Evolutionary conservation across 306 rosid species (phyloP), one percentile per base, ranked within the genome.

Genomic region (Glycyrrhiza uralensis): DNA sequence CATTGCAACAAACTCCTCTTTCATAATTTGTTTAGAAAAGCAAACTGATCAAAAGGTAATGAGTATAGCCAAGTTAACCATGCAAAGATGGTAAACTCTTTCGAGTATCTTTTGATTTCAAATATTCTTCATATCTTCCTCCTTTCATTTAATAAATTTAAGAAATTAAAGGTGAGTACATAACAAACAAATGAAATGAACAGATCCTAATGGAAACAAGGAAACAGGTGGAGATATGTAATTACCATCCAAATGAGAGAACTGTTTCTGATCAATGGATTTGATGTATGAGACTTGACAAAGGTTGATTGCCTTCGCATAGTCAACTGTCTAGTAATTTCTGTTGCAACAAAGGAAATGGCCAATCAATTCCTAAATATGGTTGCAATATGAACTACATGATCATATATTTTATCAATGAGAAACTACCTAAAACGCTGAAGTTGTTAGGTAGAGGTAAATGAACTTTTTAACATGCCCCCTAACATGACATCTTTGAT

Each of bases 291-390:
- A 55, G 80, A 32, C 68, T 91, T 87, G 74, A 88, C 96, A 82
- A 94, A 89, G 74, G 89, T 79, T 64, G 97, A 88, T 69, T 94
- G 99, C 82, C 99, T 89, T 78, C 75, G 84, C 91, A 89, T 73
- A 30, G 86, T 89, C 84, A 80, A 32, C 81, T 88, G 86, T 69
- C 85, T 86, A 13, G 97, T 85, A 62, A 85, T 71, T 68, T 85
- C 99, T 94, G 87, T 71, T 9, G 54, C 79, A 36, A 85, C 39
- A 76, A 41, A 80, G 44, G 35, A 76, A 70, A 71, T 44, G 32
- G 41, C 20, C 30, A 28, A 57, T 60, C 13, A 64, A 42, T 10
- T 51, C 32, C n/a, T 22, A 13, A 41, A 64, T 42, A 74, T 46
- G 45, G 60, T 78, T 82, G 13, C 49, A 41, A 26, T 7, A 54